A percentile compares a stretch with the other conserved stretches of the same genome.
These are phyloP conservation scores for Thraustochytrium striatum DNA, from an alignment of 352 stramenopile genomes.

Conservation along the genomic window DNA sequence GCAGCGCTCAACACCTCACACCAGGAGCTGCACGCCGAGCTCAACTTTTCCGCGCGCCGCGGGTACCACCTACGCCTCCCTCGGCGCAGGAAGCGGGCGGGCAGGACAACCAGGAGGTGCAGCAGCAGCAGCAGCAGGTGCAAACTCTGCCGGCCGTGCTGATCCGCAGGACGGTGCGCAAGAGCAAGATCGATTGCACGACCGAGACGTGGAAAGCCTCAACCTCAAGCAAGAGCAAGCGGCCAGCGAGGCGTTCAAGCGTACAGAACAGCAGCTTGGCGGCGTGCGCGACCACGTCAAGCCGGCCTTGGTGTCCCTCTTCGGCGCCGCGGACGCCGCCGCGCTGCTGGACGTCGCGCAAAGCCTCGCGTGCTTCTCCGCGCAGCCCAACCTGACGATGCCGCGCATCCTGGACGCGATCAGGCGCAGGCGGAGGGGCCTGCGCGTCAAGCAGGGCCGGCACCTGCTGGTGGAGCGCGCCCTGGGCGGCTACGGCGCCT, in stretches of 20 bases:
- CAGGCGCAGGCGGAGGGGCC: slow-evolving; percentile 2
- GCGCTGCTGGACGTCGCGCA: slow-evolving; percentile 84
- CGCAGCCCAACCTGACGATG: slow-evolving; percentile 69
- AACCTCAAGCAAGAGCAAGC: slow-evolving; percentile 74
- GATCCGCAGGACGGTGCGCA: slow-evolving; percentile 53
- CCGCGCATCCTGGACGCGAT: slow-evolving; percentile 55
- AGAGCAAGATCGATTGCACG: slow-evolving; percentile 67
- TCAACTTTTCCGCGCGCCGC: slow-evolving; percentile 16
- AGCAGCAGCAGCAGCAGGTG: no score
- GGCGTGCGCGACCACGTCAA: slow-evolving; percentile 71
- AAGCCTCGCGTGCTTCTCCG: slow-evolving; percentile 78
- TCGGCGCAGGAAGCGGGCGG: background rate
- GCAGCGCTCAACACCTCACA: background rate
- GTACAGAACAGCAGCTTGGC: slow-evolving; percentile 78
- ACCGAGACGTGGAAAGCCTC: slow-evolving; percentile 76
- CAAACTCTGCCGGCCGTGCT: slow-evolving; percentile 47
- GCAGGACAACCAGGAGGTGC: no score
- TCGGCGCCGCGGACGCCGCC: slow-evolving; percentile 76
- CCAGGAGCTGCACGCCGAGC: background rate
- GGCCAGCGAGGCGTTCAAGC: slow-evolving; percentile 73
- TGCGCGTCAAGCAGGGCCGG: background rate
- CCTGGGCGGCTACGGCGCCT: slow-evolving; percentile 53
- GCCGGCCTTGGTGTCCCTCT: slow-evolving; percentile 67
- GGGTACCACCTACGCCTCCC: slow-evolving; percentile 54
- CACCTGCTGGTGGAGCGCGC: background rate